Evolutionary conservation across 2,329 filamentous ascomycete genomes (phyloP).

Genomic region (Endoconidiophora polonica): DNA sequence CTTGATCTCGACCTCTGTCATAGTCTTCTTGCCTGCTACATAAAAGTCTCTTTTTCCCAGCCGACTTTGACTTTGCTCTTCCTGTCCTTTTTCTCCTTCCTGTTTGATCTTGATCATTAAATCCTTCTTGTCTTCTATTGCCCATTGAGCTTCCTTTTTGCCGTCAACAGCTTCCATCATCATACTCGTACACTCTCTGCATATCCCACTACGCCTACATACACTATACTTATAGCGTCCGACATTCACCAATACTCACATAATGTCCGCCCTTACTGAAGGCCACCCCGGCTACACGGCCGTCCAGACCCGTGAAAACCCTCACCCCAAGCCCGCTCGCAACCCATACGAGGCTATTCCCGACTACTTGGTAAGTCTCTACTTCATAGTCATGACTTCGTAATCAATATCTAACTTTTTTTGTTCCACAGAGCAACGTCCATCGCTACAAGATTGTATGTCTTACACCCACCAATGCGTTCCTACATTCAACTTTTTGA

Average conservation of each 20-base stretch:
- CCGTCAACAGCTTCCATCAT: background rate
- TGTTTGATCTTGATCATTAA: conserved; percentile 5
- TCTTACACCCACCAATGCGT: background rate
- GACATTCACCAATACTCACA: conserved; percentile 7
- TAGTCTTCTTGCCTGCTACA: background rate
- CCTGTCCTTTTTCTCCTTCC: conserved; percentile 5
- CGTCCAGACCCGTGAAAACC: conserved; percentile 12
- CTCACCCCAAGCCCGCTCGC: conserved; percentile 13
- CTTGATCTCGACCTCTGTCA: background rate
- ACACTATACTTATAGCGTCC: background rate
- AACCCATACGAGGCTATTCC: conserved; percentile 48
- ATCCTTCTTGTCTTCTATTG: background rate
- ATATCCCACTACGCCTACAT: background rate
- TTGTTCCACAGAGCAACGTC: conserved; percentile 32
- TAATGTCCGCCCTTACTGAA: conserved; percentile 13
- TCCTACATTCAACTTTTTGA: background rate
- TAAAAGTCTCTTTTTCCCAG: conserved; percentile 9
- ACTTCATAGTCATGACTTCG: background rate
- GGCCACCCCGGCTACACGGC: conserved; percentile 13
- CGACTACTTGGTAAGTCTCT: conserved; percentile 40
- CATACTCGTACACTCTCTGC: background rate
- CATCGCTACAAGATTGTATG: conserved; percentile 51
- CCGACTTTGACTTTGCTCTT: background rate
- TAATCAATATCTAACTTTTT: background rate
- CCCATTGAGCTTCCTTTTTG: conserved; percentile 6